phyloP scores from a whole-genome alignment of 2,329 filamentous ascomycete species.

The Venturiaceae sp. region DNA sequence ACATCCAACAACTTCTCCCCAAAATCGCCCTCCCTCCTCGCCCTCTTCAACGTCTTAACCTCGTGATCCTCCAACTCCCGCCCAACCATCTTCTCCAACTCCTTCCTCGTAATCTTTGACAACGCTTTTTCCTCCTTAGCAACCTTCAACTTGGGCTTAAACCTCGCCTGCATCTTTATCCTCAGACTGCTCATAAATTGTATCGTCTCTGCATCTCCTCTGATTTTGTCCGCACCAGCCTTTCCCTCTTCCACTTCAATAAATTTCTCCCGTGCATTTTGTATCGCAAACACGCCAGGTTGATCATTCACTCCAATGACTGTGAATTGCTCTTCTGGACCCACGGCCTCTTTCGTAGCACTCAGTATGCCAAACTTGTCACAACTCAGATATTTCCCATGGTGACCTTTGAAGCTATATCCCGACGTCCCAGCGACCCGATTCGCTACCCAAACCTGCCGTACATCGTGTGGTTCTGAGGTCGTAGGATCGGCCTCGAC shows the following conservation, averaged over 20 bases:
- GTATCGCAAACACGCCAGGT: constrained; percentile 63
- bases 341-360: constrained; percentile 72
- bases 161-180: constrained; percentile 88
- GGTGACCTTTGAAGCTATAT: constrained; percentile 80
- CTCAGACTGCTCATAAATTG: constrained; percentile 63
- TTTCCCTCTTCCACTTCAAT: constrained; percentile 44
- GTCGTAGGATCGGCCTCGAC: constrained; percentile 73
- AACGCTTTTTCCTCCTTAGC: constrained; percentile 73
- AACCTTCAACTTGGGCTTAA: constrained; percentile 75
- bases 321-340: constrained; percentile 71
- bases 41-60: constrained; percentile 71
- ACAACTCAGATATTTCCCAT: constrained; percentile 80
- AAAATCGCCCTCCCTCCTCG: constrained; percentile 78
- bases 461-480: constrained; percentile 89
- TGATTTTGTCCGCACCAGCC: constrained; percentile 48
- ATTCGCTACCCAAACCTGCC: constrained; percentile 91
- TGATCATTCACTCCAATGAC: constrained; percentile 53
- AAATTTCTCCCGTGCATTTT: constrained; percentile 63
- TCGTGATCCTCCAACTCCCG: constrained; percentile 74
- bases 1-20: constrained; percentile 79
- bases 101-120: constrained; percentile 76
- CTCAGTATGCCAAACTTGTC: constrained; percentile 73
- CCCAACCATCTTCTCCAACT: constrained; percentile 75
- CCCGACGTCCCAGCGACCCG: constrained; percentile 71
- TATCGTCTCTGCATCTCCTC: constrained; percentile 63